These are phyloP conservation scores for Lyophyllum atratum DNA, from an alignment of 768 basidiomycete genomes.

Conservation along the genomic window DNA sequence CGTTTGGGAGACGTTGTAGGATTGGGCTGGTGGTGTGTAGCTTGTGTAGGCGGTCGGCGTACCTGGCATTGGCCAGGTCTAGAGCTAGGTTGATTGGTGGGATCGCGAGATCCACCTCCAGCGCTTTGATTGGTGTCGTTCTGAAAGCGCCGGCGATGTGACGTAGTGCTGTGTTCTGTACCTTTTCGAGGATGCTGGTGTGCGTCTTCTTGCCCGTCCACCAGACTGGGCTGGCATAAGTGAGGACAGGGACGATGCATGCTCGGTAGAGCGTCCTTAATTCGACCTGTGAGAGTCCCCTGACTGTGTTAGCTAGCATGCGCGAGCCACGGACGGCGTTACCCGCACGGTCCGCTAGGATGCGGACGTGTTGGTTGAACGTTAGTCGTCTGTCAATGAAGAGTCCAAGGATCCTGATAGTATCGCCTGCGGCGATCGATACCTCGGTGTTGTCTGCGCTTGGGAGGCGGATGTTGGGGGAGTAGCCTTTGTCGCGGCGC, in stretches of 20 bases:
- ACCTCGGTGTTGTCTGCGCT: not conserved
- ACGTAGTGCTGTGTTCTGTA: constrained; percentile 28
- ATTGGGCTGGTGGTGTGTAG: constrained; percentile 7
- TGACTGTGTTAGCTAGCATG: constrained; percentile 36
- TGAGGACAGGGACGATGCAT: constrained; percentile 32
- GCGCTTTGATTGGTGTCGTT: constrained; percentile 29
- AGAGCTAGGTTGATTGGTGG: constrained; percentile 23
- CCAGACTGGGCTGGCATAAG: constrained; percentile 35
- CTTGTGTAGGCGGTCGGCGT: constrained; percentile 27
- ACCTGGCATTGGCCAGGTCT: constrained; percentile 4
- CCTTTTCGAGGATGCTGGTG: constrained; percentile 19
- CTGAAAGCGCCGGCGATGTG: constrained; percentile 34
- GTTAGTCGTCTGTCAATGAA: constrained; percentile 32
- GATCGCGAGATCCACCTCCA: too few species aligned
- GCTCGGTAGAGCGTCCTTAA: constrained; percentile 27
- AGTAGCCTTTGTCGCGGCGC: not conserved
- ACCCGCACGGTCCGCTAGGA: constrained; percentile 22
- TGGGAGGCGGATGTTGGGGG: not conserved
- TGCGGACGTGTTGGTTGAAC: constrained; percentile 32
- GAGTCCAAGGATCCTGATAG: constrained; percentile 38
- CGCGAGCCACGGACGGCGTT: constrained; percentile 23
- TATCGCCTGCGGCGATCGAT: too few species aligned
- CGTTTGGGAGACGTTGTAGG: not conserved
- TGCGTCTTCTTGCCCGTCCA: constrained; percentile 25
- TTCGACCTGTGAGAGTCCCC: constrained; percentile 31